These are phyloP conservation scores for Trebouxia sp. DNA, from an alignment of 139 green algal genomes.

Conservation along the genomic window DNA sequence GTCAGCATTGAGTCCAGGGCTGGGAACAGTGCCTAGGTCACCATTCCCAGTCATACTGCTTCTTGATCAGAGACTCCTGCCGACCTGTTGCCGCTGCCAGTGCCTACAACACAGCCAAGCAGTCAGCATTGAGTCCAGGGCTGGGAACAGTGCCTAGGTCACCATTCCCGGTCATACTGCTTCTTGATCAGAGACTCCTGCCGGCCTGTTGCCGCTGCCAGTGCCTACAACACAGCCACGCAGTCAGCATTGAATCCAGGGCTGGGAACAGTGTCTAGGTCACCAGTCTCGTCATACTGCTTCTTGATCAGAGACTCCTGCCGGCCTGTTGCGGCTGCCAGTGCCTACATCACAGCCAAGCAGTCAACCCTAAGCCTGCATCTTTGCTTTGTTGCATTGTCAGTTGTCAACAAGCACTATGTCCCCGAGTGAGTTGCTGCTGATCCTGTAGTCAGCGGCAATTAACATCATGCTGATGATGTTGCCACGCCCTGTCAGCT, in stretches of 20 bases:
- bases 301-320: conserved; percentile 85
- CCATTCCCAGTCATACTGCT: conserved; percentile 78
- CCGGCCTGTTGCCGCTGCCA: conserved; percentile 81
- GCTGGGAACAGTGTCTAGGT: conserved; percentile 88
- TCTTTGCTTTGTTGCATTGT: too few species aligned
- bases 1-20: too few species aligned
- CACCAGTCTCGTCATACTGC: conserved; percentile 81
- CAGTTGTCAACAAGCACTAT: too few species aligned
- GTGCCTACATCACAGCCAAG: conserved; percentile 46
- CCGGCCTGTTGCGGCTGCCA: conserved; percentile 81
- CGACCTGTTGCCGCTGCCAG: conserved; percentile 82
- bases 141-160: conserved; percentile 90
- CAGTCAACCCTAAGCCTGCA: too few species aligned
- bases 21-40: conserved; percentile 90
- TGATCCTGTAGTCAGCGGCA: too few species aligned
- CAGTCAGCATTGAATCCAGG: too few species aligned
- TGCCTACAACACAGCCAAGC: conserved; percentile 45
- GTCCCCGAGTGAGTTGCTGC: too few species aligned
- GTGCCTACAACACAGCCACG: conserved; percentile 46
- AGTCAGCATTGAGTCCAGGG: too few species aligned
- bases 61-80: conserved; percentile 84
- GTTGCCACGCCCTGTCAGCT: too few species aligned
- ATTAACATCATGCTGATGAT: too few species aligned
- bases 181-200: conserved; percentile 85
- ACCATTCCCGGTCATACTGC: conserved; percentile 76